Conservation (phyloP, 345 rosid species). For the Reutealis trisperma region DNA sequence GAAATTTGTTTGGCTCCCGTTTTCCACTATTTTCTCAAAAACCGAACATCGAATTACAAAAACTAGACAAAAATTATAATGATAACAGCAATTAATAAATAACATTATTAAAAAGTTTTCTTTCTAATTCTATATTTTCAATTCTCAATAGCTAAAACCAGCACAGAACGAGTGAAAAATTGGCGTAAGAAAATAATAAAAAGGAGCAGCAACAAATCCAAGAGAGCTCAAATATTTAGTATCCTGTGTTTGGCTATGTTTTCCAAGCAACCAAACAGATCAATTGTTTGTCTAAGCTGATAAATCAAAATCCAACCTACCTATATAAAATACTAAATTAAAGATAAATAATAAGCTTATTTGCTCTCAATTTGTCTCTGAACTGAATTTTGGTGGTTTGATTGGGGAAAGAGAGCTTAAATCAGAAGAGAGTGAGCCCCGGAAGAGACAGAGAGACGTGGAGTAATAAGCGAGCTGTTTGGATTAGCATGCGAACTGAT, state of each 20-base stretch:
- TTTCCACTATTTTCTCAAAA: neutral
- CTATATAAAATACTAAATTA: neutral
- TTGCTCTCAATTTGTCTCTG: neutral
- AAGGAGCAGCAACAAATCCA: no score
- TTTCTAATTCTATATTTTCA: neutral
- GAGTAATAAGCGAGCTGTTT: neutral
- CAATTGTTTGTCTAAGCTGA: neutral
- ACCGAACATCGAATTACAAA: neutral
- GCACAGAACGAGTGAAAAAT: no score
- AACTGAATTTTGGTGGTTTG: neutral
- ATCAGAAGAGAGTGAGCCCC: neutral
- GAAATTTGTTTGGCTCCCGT: no score
- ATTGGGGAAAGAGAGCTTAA: neutral
- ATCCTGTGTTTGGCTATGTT: neutral
- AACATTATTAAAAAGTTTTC: neutral
- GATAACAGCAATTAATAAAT: no score
- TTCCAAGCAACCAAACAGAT: neutral
- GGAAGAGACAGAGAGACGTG: conserved; percentile 5
- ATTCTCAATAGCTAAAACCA: no score
- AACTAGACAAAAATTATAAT: no score
- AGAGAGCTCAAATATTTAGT: neutral
- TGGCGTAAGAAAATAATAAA: no score
- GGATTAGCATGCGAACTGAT: neutral
- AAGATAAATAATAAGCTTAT: neutral
- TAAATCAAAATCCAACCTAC: neutral